A percentile compares a stretch with the other conserved stretches of the same genome.
Evolutionary conservation across 106 monocot genomes (phyloP).

Genomic region (Posidonia australis): DNA sequence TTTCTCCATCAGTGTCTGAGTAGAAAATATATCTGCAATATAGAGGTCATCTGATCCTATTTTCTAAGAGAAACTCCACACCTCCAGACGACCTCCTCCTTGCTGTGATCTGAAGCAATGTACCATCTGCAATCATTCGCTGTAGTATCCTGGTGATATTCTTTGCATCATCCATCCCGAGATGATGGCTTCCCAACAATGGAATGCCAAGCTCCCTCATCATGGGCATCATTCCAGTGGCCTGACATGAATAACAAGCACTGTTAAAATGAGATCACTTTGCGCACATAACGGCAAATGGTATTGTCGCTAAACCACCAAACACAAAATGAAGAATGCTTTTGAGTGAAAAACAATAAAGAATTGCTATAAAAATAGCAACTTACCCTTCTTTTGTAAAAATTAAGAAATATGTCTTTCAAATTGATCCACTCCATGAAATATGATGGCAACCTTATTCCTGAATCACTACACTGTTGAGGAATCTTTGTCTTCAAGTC

Average conservation of each 20-base stretch:
- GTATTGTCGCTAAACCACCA: too few relatives aligned
- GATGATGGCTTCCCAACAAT: slow-evolving; percentile 78
- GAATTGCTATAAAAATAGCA: neutral
- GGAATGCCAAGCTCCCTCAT: slow-evolving; percentile 67
- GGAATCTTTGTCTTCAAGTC: slow-evolving; percentile 96
- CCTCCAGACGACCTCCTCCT: slow-evolving; percentile 27
- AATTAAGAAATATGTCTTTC: slow-evolving; percentile 92
- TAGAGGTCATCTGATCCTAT: slow-evolving; percentile 47
- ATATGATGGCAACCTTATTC: slow-evolving; percentile 54
- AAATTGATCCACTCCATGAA: slow-evolving; percentile 98
- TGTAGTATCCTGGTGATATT: slow-evolving; percentile 78
- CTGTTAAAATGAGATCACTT: neutral
- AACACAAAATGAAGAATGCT: too few relatives aligned
- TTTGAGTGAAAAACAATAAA: too few relatives aligned
- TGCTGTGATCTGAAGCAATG: slow-evolving; percentile 62
- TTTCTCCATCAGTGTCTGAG: too few relatives aligned
- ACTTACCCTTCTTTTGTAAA: slow-evolving; percentile 67
- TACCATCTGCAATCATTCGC: slow-evolving; percentile 67
- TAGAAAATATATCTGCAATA: neutral
- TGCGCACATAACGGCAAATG: too few relatives aligned
- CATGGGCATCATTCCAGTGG: slow-evolving; percentile 93
- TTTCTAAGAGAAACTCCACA: slow-evolving; percentile 70
- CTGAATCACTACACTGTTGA: slow-evolving; percentile 72
- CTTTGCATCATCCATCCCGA: slow-evolving; percentile 87
- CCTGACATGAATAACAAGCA: slow-evolving; percentile 24